Evolutionary conservation across 441 rosid genomes (phyloP).

Genomic region (Viola pubescens): DNA sequence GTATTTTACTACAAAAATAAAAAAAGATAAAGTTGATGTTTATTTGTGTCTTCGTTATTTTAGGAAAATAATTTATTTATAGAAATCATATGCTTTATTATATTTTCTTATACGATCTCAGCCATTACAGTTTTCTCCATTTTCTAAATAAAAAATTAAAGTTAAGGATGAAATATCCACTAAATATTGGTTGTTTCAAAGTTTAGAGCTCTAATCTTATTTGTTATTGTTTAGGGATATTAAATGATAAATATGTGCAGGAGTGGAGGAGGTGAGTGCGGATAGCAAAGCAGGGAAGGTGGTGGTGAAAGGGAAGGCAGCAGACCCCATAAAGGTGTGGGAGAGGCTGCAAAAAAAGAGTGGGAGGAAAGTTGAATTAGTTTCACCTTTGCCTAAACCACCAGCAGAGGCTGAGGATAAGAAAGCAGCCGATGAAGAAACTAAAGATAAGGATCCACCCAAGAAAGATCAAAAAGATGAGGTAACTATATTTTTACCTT

Average conservation of each 20-base stretch:
- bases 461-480: background rate
- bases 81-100: too few species aligned
- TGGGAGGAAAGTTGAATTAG: slow-evolving; percentile 51
- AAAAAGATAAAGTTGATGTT: too few species aligned
- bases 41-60: too few species aligned
- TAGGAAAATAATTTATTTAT: too few species aligned
- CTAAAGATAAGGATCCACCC: slow-evolving; percentile 45
- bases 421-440: slow-evolving; percentile 41
- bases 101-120: too few species aligned
- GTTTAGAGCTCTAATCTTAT: too few species aligned
- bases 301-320: slow-evolving; percentile 73
- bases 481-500: background rate
- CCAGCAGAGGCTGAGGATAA: slow-evolving; percentile 32
- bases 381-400: slow-evolving; percentile 71
- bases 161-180: too few species aligned
- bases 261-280: slow-evolving; percentile 58
- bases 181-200: too few species aligned
- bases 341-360: slow-evolving; percentile 58
- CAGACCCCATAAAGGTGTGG: slow-evolving; percentile 56
- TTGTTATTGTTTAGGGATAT: too few species aligned
- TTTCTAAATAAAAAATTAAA: too few species aligned
- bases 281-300: slow-evolving; percentile 59
- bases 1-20: too few species aligned
- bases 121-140: too few species aligned
- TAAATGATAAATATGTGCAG: slow-evolving; percentile 8